Evolutionary conservation across 2,329 filamentous ascomycete species (phyloP).

Genomic region (Aureobasidium melanogenum): DNA sequence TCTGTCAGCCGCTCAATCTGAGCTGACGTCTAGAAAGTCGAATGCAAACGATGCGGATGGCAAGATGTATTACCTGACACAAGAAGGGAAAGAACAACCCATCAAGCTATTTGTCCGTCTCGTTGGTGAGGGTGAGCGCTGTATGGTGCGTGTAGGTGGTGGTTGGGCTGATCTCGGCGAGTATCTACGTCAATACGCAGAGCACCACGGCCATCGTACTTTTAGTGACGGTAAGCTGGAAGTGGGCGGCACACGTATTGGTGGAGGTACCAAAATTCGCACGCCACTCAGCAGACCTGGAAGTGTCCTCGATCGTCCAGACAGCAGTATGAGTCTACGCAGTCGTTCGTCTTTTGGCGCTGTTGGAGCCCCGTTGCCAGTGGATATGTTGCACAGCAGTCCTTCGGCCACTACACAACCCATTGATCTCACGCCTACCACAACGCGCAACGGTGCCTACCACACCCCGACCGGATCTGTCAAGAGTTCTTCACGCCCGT

Average conservation of each 20-base stretch:
- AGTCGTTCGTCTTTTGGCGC: conserved; percentile 2
- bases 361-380: neutral
- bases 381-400: neutral
- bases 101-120: conserved; percentile 92
- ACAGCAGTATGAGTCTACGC: conserved; percentile 12
- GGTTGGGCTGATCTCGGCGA: conserved; percentile 97
- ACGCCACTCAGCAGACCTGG: conserved; percentile 9
- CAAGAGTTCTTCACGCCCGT: conserved; percentile 13
- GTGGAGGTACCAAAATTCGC: neutral
- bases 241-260: conserved; percentile 22
- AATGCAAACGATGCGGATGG: conserved; percentile 49
- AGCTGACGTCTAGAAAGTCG: neutral
- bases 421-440: neutral
- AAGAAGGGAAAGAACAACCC: conserved; percentile 72
- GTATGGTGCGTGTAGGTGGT: conserved; percentile 96
- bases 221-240: conserved; percentile 47
- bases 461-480: neutral
- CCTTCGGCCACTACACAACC: neutral
- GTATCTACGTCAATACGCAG: conserved; percentile 86
- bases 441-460: neutral
- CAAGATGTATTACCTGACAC: conserved; percentile 83
- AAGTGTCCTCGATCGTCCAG: conserved; percentile 10
- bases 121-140: conserved; percentile 85
- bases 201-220: conserved; percentile 73
- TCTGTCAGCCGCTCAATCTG: conserved; percentile 10